Percentiles rank a stretch among this genome's conserved stretches.
phyloP scores from a whole-genome alignment of 2,329 filamentous ascomycete genomes.

The Pseudocercospora pini-densiflorae region DNA sequence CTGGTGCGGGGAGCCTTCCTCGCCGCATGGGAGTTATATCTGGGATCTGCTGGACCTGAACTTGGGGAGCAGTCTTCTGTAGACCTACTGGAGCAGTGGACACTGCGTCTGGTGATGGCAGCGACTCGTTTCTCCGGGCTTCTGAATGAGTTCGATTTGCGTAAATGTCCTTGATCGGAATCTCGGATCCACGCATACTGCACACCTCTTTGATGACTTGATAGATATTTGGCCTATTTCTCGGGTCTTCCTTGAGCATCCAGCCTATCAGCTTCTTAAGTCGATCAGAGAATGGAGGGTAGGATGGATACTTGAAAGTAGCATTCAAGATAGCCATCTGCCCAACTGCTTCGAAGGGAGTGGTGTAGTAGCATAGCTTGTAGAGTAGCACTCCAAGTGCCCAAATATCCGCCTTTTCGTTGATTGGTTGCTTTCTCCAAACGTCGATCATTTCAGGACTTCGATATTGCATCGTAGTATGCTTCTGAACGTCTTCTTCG shows the following conservation, averaged over 20 bases:
- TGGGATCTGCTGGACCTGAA: slow-evolving; percentile 74
- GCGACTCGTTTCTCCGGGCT: slow-evolving; percentile 61
- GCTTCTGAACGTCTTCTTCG: slow-evolving; percentile 95
- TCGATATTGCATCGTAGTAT: slow-evolving; percentile 95
- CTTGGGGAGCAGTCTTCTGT: slow-evolving; percentile 75
- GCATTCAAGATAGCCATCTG: slow-evolving; percentile 97
- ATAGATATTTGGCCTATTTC: slow-evolving; percentile 86
- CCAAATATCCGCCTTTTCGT: slow-evolving; percentile 99
- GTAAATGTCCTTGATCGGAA: slow-evolving; percentile 81
- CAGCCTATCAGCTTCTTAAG: slow-evolving; percentile 89
- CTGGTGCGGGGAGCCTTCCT: slow-evolving; percentile 64
- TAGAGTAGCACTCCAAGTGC: slow-evolving; percentile 92
- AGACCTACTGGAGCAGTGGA: slow-evolving; percentile 64
- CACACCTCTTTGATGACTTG: slow-evolving; percentile 87
- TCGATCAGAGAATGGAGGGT: slow-evolving; percentile 87
- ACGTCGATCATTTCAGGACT: slow-evolving; percentile 99
- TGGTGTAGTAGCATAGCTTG: slow-evolving; percentile 99
- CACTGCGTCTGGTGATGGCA: slow-evolving; percentile 59
- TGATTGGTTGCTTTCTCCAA: slow-evolving; percentile 92
- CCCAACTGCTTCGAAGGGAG: slow-evolving; percentile 95
- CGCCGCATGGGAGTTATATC: slow-evolving; percentile 94
- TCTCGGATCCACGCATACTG: slow-evolving; percentile 80
- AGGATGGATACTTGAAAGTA: slow-evolving; percentile 86
- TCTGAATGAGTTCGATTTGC: slow-evolving; percentile 66
- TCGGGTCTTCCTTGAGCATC: slow-evolving; percentile 86